Base-by-base conservation (phyloP, 441 rosid species). In the Erysimum cheiri region DNA sequence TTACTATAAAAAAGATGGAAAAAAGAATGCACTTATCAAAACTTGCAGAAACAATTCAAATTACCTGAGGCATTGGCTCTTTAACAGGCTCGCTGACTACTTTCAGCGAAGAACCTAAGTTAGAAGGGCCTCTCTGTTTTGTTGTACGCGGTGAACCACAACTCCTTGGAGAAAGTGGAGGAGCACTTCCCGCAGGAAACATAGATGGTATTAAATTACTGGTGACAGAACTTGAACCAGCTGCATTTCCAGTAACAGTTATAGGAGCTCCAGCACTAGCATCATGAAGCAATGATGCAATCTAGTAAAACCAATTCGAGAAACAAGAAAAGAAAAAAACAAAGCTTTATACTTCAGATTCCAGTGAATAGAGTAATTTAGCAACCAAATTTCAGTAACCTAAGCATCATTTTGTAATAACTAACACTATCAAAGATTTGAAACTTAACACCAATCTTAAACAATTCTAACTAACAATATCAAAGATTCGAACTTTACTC, bases 121-220 rank as follows among this genome's bases (percentile, higher is more conserved):
- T 84, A 67, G 99, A 96, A 53, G 78, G 96, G 55, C 88, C 96
- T 77, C 97, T 85, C 60, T 80, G 97, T 70, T 84, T 96, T 8
- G 72, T 80, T 47, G 82, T 71, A 62, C 99, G 96, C 44, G 99
- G 99, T 17, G 99, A 96, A 55, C 96, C 95, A 37, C 93, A 66
- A 77, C 96, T 96, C 69, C 97, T 85, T 4, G 99, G 98, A 32
- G 99, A 96, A 74, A 96, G 99, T 5, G 98, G 99, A 64, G 99
- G 99, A 11, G 93, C 87, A 76, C 93, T 89, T 47, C 96, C 98
- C 48, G 89, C 91, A 72, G 94, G 92, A 84, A 96, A 96, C 90
- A 96, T 86, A 43, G 98, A 96, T 15, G 99, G 98, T 64, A 96
- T 63, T 40, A 92, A 36, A 80, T 74, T 87, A 72, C 70, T 77